These are phyloP conservation scores for Colletotrichum sp. DNA, from an alignment of 2,329 filamentous ascomycete species.

Conservation along the genomic window DNA sequence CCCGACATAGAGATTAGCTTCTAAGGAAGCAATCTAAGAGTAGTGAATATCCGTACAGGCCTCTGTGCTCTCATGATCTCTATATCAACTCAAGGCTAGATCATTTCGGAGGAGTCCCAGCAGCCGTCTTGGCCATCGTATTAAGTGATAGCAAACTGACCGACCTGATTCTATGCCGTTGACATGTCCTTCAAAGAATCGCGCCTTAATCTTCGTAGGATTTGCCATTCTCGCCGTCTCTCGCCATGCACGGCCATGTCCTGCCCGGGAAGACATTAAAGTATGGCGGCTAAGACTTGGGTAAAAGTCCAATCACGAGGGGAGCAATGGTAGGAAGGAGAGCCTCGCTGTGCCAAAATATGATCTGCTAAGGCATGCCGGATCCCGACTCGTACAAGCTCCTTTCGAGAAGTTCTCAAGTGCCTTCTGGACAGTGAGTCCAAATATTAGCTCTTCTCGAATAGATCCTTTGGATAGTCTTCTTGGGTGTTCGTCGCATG, in stretches of 20 bases:
- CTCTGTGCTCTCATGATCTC: neutral
- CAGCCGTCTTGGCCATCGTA: neutral
- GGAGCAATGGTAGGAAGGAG: neutral
- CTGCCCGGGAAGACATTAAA: neutral
- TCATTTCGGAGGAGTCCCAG: neutral
- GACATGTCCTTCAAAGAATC: neutral
- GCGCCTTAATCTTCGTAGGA: neutral
- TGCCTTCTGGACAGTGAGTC: neutral
- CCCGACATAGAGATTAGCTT: neutral
- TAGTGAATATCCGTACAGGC: neutral
- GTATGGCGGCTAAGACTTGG: neutral
- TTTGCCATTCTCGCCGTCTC: neutral
- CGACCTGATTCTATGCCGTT: neutral
- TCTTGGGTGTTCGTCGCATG: constrained; percentile 2
- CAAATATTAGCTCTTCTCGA: neutral
- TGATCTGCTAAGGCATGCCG: neutral
- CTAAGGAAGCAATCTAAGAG: neutral
- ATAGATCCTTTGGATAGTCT: neutral
- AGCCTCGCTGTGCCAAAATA: neutral
- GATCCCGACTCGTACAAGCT: neutral
- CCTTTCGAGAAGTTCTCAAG: neutral
- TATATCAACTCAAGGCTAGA: neutral
- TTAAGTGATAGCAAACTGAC: neutral
- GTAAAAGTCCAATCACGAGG: neutral
- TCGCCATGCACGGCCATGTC: neutral